Percentiles rank a stretch among this genome's conserved stretches.
These are phyloP conservation scores for Tolypocladium tropicale DNA, from an alignment of 2,329 filamentous ascomycete species.

Conservation along the genomic window DNA sequence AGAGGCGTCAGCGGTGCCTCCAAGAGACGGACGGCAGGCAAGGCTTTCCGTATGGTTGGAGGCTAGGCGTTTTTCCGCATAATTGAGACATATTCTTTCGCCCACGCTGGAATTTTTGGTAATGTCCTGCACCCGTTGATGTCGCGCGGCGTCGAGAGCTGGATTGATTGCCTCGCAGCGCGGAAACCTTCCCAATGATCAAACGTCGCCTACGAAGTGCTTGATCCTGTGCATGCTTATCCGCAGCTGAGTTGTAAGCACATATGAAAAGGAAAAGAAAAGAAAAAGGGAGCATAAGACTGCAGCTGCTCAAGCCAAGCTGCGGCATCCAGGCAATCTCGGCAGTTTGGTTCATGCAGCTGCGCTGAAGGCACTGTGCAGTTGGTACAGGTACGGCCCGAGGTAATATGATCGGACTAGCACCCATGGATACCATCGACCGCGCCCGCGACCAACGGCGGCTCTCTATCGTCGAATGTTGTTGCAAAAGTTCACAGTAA, in stretches of 20 bases:
- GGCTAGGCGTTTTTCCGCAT: conserved; percentile 33
- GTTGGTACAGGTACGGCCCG: no score
- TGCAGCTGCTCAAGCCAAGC: no score
- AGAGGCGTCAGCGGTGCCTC: not conserved
- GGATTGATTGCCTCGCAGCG: not conserved
- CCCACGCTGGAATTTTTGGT: not conserved
- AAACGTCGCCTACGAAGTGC: not conserved
- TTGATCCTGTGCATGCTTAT: not conserved
- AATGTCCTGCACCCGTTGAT: not conserved
- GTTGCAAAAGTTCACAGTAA: no score
- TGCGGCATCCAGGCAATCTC: no score
- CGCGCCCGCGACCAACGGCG: no score
- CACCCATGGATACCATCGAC: no score
- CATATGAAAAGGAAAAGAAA: no score
- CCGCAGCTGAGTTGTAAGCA: not conserved
- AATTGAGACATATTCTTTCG: conserved; percentile 25
- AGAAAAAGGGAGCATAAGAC: no score
- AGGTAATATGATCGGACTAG: no score
- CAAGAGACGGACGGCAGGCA: conserved; percentile 1
- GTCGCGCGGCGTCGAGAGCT: not conserved
- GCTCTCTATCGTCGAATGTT: no score
- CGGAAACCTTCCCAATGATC: not conserved
- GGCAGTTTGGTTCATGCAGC: no score
- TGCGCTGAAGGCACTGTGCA: not conserved
- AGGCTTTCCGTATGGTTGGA: conserved; percentile 31